Conservation (phyloP, 257 asterid genomes). For the Galeopsis tetrahit region DNA sequence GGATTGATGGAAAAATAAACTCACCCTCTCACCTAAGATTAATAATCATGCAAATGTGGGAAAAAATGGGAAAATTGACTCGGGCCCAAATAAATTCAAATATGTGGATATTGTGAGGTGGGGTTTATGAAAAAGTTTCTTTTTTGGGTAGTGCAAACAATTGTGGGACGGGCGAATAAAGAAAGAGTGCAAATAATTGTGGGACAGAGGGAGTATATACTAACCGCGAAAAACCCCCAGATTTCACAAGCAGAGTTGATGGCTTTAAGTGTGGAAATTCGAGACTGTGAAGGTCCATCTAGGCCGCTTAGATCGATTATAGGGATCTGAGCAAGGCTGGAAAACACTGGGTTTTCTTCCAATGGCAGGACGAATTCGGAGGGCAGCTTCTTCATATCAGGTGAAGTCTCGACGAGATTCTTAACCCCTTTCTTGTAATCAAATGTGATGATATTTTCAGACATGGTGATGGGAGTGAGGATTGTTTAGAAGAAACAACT, state of each 20-base stretch:
- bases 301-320: conserved; percentile 49
- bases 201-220: too few species aligned
- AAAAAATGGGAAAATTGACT: too few species aligned
- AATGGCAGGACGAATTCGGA: conserved; percentile 39
- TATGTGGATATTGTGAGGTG: too few species aligned
- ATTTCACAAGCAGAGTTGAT: conserved; percentile 46
- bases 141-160: too few species aligned
- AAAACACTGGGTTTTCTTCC: conserved; percentile 33
- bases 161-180: too few species aligned
- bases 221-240: conserved; percentile 62
- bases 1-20: too few species aligned
- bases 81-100: too few species aligned
- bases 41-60: too few species aligned
- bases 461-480: conserved; percentile 19
- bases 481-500: background rate
- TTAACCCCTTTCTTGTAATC: conserved; percentile 49
- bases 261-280: conserved; percentile 41
- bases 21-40: too few species aligned
- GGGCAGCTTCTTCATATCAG: conserved; percentile 43
- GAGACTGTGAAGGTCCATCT: conserved; percentile 22
- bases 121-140: too few species aligned
- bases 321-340: conserved; percentile 38
- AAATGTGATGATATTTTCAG: background rate
- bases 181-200: too few species aligned
- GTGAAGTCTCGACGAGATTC: conserved; percentile 43